Evolutionary conservation across 2,329 filamentous ascomycete species (phyloP), one percentile per base, ranked within the genome.

Genomic region (Colletotrichum nymphaeae): DNA sequence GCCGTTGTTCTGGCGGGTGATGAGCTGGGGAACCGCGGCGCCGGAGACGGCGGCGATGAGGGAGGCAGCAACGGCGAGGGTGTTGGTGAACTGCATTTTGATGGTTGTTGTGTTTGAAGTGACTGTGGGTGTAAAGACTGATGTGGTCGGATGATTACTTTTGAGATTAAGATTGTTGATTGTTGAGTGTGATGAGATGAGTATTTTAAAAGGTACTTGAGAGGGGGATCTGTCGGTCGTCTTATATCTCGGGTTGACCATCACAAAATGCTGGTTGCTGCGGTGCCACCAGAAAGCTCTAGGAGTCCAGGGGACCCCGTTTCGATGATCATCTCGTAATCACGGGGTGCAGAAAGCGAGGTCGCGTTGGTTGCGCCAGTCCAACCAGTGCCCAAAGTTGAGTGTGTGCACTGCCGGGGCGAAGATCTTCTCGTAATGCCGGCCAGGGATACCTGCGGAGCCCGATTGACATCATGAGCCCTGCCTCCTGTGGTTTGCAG

Each of bases 21-120:
- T 14, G 62, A 28, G 35, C 28, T 52, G 35, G 57, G 42, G 53
- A 19, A 64, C 30, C 55, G 35, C 24, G 64, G 72, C 35, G 42
- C 64, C 72, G 52, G 77, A 32, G 67, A 79, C 77, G 28, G 76
- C 75, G 63, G 80, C 79, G n/a, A 79, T 64, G 69, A 80, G 67
- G 76, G 79, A 78, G 26, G 77, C 75, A 63, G 78, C 75, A 62
- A 77, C 56, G 74, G 79, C 75, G 68, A 72, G 37, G 57, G 56
- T 35, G 59, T 57, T 67, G 52, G 58, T 63, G 75, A 75, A 72
- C 67, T 72, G 75, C 76, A 77, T 76, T 8, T 24, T 77, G 62
- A 49, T 52, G 46, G 28, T 42, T 35, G 30, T 35, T 30, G 30
- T 11, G 32, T 46, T 30, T 49, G 55, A 19, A 11, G 37, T 59